Evolutionary conservation across 306 rosid genomes (phyloP), one percentile per base, ranked within the genome.

Genomic region (Trifolium subterraneum): DNA sequence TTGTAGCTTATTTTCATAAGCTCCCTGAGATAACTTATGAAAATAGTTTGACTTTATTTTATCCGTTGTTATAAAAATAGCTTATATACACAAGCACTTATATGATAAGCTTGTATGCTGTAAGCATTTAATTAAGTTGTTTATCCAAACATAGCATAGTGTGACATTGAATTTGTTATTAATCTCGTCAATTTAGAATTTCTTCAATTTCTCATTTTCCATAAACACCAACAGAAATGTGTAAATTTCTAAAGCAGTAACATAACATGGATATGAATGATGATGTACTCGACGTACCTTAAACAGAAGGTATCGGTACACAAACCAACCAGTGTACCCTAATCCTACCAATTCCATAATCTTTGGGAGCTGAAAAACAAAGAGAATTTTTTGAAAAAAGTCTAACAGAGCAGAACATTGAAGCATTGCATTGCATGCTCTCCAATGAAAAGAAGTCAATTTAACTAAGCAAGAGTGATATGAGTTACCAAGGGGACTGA

Each of bases 291-390:
- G 14, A 56, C 79, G 64, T 72, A 86, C 99, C 99, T 90, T 95
- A 79, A 95, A 95, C 86, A 95, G 98, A 74, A 95, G 97, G 87
- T 95, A 95, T 33, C 99, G 98, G 83, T 95, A 95, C 82, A 95
- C 99, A 42, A 95, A 95, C 99, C 99, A 95, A 59, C 99, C 99
- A 0, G 99, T 92, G 78, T 95, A 95, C 59, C 97, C 99, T 66
- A 95, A 90, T 78, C 99, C 99, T 58, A 95, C 99, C 89, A 95
- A 86, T 85, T 95, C 99, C 90, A 95, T 42, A 69, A 95, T 31
- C 90, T 92, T 95, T 27, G 99, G 99, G 79, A 95, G 97, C 99
- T 95, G 97, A 64, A 65, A 10, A 79, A 13, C 62, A 31, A n/a
- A 73, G 10, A 9, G 15, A 23, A 4, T 38, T 39, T 64, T 70